Percentiles rank a stretch among this genome's conserved stretches.
Conservation (phyloP, 148 eudicot species). For the Silene uniflora region DNA sequence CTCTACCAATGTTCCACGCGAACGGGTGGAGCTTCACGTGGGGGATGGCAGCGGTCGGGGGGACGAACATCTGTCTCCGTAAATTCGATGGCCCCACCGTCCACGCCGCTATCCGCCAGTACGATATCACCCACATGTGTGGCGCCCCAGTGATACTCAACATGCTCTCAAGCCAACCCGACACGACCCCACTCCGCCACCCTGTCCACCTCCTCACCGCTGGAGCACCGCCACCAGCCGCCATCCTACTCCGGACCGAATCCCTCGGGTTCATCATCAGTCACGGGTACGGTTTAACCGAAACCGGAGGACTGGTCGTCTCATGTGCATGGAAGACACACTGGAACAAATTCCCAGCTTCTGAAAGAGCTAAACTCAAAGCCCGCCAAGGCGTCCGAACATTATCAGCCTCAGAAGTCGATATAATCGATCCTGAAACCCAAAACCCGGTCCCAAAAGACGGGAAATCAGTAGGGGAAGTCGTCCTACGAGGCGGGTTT, state of each 20-base stretch:
- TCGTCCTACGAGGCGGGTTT: slow-evolving; percentile 35
- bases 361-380: slow-evolving; percentile 35
- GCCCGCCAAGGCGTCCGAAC: slow-evolving; percentile 49
- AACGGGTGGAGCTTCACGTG: slow-evolving; percentile 52
- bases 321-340: slow-evolving; percentile 45
- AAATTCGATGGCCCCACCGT: slow-evolving; percentile 32
- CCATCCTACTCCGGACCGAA: slow-evolving; percentile 32
- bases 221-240: slow-evolving; percentile 48
- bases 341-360: slow-evolving; percentile 38
- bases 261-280: slow-evolving; percentile 37
- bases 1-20: slow-evolving; percentile 53
- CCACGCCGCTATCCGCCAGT: slow-evolving; percentile 22
- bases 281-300: slow-evolving; percentile 49
- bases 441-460: slow-evolving; percentile 35
- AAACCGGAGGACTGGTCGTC: slow-evolving; percentile 30
- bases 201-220: slow-evolving; percentile 34
- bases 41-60: slow-evolving; percentile 51
- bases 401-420: slow-evolving; percentile 18
- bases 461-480: slow-evolving; percentile 38
- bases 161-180: slow-evolving; percentile 24
- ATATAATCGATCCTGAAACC: slow-evolving; percentile 30
- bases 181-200: slow-evolving; percentile 14
- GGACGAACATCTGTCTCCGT: slow-evolving; percentile 37
- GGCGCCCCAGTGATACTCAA: slow-evolving; percentile 42
- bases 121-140: slow-evolving; percentile 48